A percentile compares a stretch with the other conserved stretches of the same genome.
These are phyloP conservation scores for Pseudomassariella vexata DNA, from an alignment of 2,329 filamentous ascomycete genomes.

Conservation along the genomic window DNA sequence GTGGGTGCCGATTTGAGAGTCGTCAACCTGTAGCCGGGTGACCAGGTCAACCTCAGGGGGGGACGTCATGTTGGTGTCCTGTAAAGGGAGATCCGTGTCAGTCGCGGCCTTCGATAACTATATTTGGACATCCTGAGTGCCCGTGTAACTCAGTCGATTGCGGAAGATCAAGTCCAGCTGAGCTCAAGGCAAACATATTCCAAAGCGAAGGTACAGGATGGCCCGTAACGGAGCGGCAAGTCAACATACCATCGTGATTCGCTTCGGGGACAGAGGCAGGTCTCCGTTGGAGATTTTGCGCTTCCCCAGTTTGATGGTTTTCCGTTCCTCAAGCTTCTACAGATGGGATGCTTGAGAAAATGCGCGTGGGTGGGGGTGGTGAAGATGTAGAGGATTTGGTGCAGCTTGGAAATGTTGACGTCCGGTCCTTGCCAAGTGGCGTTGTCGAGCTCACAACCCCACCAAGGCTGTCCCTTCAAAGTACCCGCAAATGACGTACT, in stretches of 20 bases:
- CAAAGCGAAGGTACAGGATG: too few species aligned
- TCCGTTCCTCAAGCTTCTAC: slow-evolving; percentile 13
- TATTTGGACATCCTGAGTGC: not conserved
- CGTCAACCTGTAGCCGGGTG: slow-evolving; percentile 61
- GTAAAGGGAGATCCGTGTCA: slow-evolving; percentile 10
- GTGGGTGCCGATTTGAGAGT: slow-evolving; percentile 45
- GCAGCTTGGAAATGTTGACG: slow-evolving; percentile 1
- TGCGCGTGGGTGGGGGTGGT: not conserved
- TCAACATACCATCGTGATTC: slow-evolving; percentile 54
- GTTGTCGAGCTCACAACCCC: too few species aligned
- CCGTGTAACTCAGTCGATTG: not conserved
- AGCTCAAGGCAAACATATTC: not conserved
- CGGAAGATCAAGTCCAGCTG: not conserved
- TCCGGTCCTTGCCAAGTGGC: too few species aligned
- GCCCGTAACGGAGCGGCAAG: not conserved
- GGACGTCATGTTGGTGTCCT: slow-evolving; percentile 44
- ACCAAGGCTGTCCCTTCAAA: too few species aligned
- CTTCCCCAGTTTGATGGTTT: slow-evolving; percentile 55
- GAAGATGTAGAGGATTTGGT: slow-evolving; percentile 1
- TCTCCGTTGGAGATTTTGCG: slow-evolving; percentile 61
- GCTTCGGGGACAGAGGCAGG: slow-evolving; percentile 49
- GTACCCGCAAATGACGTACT: too few species aligned
- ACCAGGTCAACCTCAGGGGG: slow-evolving; percentile 53
- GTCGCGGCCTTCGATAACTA: slow-evolving; percentile 1
- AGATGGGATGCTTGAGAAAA: slow-evolving; percentile 10